phyloP scores from a whole-genome alignment of 2,329 filamentous ascomycete species.

The Ceratocystiopsis brevicomis region DNA sequence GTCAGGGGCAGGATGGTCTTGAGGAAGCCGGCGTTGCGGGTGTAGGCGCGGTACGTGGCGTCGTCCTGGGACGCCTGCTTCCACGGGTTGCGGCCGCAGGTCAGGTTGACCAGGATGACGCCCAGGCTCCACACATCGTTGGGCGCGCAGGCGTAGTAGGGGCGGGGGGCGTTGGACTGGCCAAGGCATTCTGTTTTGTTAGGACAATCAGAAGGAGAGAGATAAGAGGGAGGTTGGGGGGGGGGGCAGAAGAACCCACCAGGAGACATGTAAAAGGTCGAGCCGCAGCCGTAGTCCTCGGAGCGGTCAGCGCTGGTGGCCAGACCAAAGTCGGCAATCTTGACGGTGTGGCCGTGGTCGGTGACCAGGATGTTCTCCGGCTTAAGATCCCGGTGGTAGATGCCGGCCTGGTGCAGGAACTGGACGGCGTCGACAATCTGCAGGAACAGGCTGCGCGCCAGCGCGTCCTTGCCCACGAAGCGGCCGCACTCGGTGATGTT shows the following conservation, averaged over 20 bases:
- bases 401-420: conserved; percentile 79
- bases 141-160: conserved; percentile 75
- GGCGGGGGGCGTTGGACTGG: conserved; percentile 45
- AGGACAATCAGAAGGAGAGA: too few relatives aligned
- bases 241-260: conserved; percentile 30
- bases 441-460: conserved; percentile 75
- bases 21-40: conserved; percentile 69
- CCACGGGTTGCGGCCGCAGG: conserved; percentile 96
- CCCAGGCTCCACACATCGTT: conserved; percentile 98
- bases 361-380: conserved; percentile 94
- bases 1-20: conserved; percentile 85
- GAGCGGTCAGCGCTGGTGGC: conserved; percentile 70
- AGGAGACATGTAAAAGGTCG: conserved; percentile 98
- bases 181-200: conserved; percentile 63
- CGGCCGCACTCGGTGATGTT: conserved; percentile 92
- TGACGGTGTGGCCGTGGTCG: conserved; percentile 73
- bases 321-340: conserved; percentile 92
- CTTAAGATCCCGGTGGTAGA: conserved; percentile 95
- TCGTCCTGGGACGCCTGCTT: conserved; percentile 89
- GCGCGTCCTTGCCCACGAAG: conserved; percentile 79
- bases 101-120: conserved; percentile 92
- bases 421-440: conserved; percentile 94
- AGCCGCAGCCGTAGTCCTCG: conserved; percentile 92
- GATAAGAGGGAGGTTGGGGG: too few relatives aligned
- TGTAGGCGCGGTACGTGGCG: conserved; percentile 82